Evolutionary conservation across 371 early-diverging fungal genomes (phyloP).

Genomic region (Dinochytrium kinnereticum): DNA sequence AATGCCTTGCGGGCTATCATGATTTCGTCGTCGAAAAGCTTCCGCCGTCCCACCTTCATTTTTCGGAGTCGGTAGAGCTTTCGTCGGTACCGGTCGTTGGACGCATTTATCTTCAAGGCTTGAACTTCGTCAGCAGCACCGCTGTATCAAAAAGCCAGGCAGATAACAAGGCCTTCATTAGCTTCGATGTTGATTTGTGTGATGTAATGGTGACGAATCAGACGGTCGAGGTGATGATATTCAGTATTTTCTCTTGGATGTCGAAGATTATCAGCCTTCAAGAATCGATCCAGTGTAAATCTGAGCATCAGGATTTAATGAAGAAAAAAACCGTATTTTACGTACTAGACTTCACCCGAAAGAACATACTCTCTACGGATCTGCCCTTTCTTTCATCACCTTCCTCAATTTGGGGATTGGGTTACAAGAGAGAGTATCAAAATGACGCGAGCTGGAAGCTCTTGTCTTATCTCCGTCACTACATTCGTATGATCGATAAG

Average conservation of each 20-base stretch:
- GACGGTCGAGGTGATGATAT: slow-evolving; percentile 21
- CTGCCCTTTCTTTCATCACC: slow-evolving; percentile 77
- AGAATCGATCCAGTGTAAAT: neutral
- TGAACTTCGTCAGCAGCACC: neutral
- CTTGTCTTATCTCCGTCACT: slow-evolving; percentile 71
- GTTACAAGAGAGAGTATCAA: slow-evolving; percentile 62
- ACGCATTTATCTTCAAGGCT: neutral
- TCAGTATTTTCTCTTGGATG: slow-evolving; percentile 13
- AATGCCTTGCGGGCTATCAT: slow-evolving; percentile 1
- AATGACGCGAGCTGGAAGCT: slow-evolving; percentile 81
- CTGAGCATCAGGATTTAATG: neutral
- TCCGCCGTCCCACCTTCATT: neutral
- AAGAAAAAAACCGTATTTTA: neutral
- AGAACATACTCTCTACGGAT: slow-evolving; percentile 60
- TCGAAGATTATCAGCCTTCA: neutral
- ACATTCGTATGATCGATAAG: slow-evolving; percentile 44
- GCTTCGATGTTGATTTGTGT: neutral
- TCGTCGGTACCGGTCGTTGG: neutral
- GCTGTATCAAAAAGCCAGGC: neutral
- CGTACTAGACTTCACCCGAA: slow-evolving; percentile 64
- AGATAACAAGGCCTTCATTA: slow-evolving; percentile 7
- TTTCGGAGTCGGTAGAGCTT: neutral
- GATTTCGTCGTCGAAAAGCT: neutral
- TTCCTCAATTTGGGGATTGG: slow-evolving; percentile 72
- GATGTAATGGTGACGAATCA: slow-evolving; percentile 20